These are phyloP conservation scores for Gyrodon lividus DNA, from an alignment of 768 basidiomycete genomes.

Conservation along the genomic window DNA sequence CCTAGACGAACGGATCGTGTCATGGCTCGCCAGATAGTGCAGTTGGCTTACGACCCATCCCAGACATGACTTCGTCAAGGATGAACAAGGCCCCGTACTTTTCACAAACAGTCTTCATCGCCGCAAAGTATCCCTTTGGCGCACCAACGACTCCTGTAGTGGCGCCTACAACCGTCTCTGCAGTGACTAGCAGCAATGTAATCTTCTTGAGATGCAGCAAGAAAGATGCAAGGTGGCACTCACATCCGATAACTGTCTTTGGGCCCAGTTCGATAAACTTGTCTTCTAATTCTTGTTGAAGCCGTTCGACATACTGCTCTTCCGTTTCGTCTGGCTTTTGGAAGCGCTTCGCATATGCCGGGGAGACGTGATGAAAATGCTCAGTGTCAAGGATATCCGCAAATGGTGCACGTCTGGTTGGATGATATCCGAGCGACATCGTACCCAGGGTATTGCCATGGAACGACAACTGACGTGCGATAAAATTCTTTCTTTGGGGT, in stretches of 20 bases:
- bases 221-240: conserved; percentile 25
- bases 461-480: conserved; percentile 75
- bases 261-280: conserved; percentile 83
- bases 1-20: conserved; percentile 39
- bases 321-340: conserved; percentile 66
- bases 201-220: not conserved
- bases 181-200: conserved; percentile 52
- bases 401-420: conserved; percentile 67
- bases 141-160: conserved; percentile 74
- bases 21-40: not conserved
- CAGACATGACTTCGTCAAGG: conserved; percentile 90
- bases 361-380: conserved; percentile 83
- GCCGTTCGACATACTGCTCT: conserved; percentile 74
- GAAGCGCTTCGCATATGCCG: conserved; percentile 84
- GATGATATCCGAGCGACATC: conserved; percentile 66
- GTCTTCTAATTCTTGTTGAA: conserved; percentile 78
- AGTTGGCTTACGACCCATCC: conserved; percentile 74
- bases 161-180: conserved; percentile 86
- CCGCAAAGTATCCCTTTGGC: conserved; percentile 83
- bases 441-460: conserved; percentile 83
- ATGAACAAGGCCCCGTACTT: conserved; percentile 75
- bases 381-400: conserved; percentile 58
- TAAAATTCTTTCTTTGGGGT: conserved; percentile 70
- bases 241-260: conserved; percentile 80
- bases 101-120: conserved; percentile 80